Conservation (phyloP, 257 asterid species). For the Ocimum tenuiflorum region DNA sequence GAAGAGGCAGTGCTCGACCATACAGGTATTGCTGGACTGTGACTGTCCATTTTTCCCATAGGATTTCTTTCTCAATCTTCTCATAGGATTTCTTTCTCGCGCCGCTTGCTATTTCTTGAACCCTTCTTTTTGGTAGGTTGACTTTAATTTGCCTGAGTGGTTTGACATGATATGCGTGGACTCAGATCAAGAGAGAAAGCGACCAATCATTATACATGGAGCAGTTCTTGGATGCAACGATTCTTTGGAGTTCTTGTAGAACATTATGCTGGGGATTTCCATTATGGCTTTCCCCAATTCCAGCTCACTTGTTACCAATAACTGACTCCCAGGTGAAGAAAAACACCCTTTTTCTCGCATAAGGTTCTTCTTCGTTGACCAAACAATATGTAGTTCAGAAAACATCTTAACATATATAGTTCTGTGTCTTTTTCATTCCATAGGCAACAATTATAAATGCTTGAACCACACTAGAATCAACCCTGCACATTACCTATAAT, state of each 20-base stretch:
- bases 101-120: not conserved
- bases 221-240: constrained; percentile 92
- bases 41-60: not conserved
- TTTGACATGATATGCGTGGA: constrained; percentile 77
- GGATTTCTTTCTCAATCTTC: not conserved
- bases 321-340: constrained; percentile 72
- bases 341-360: not conserved
- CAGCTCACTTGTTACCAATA: constrained; percentile 77
- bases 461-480: no score
- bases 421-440: no score
- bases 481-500: no score
- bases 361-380: not conserved
- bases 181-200: constrained; percentile 71
- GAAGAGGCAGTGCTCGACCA: constrained; percentile 98
- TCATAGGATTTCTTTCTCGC: no score
- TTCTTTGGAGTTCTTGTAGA: constrained; percentile 92
- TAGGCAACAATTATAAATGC: no score
- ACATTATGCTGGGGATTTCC: constrained; percentile 94
- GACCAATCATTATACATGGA: constrained; percentile 90
- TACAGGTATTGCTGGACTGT: constrained; percentile 48
- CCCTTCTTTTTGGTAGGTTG: constrained; percentile 46
- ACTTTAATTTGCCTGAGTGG: constrained; percentile 85
- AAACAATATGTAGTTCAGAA: not conserved
- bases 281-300: constrained; percentile 90
- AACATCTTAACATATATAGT: no score